Conservation (phyloP, 441 rosid species). For the Metrosideros polymorpha region DNA sequence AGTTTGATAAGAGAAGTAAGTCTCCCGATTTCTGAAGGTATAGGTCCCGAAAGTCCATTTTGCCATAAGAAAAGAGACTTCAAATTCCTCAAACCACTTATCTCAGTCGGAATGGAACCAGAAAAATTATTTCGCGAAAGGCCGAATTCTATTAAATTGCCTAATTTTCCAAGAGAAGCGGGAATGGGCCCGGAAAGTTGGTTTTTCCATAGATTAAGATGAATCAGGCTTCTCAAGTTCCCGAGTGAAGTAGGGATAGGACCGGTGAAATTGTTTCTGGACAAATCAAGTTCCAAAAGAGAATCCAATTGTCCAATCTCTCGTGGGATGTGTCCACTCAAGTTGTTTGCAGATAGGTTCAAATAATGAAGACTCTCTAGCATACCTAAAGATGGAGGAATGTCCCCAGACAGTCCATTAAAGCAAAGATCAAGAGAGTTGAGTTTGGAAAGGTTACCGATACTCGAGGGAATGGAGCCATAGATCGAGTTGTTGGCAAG, state of each 20-base stretch:
- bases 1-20: not conserved
- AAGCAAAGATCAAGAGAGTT: conserved; percentile 14
- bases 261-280: not conserved
- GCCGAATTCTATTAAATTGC: not conserved
- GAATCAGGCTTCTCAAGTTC: not conserved
- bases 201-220: not conserved
- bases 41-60: not conserved
- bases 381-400: not conserved
- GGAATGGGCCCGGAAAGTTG: not conserved
- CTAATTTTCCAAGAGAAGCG: not conserved
- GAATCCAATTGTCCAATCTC: not conserved
- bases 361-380: conserved; percentile 2
- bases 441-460: conserved; percentile 19
- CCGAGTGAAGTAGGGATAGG: not conserved
- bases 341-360: not conserved
- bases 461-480: conserved; percentile 18
- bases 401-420: not conserved
- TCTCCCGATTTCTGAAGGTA: not conserved
- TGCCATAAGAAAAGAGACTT: not conserved
- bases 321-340: not conserved
- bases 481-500: conserved; percentile 9
- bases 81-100: not conserved
- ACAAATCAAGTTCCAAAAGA: not conserved
- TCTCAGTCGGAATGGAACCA: not conserved
- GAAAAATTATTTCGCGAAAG: not conserved